Base-by-base conservation (phyloP, 441 rosid species). In the Kokia cookei region DNA sequence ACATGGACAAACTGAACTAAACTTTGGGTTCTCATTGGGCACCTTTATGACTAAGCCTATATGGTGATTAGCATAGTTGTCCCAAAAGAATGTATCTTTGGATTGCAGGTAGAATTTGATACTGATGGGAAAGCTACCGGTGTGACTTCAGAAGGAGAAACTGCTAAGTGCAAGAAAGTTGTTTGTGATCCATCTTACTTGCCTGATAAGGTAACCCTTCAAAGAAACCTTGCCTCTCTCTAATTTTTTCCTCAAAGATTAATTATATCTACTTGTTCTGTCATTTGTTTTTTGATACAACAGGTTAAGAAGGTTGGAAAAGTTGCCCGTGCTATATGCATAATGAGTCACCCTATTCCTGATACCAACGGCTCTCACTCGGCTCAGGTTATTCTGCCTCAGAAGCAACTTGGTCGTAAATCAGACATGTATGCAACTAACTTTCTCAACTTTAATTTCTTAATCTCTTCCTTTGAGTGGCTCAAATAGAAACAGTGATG, bases 291-390 rank as follows among this genome's bases (percentile, higher is more conserved):
- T 54, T 40, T 57, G 69, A 17, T 65, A 42, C 59, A 74, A 79
- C 84, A 90, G 92, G 90, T 87, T 37, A 65, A 79, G 81, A 88
- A 83, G 84, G 85, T 87, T 17, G 90, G 89, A 42, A 86, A 76
- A 82, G 94, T 90, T 50, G 81, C 86, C 37, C 86, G 93, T 72
- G 93, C 94, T 1, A 82, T 88, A 72, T 86, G 92, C 58, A 84
- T 90, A 75, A 87, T 88, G 91, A 90, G 87, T 79, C 93, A 90
- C 79, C 94, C 92, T 11, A 85, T 90, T 77, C 94, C 90, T 42
- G 79, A 82, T 79, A 88, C 89, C 69, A 80, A 83, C 2, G 83
- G 87, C 35, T 89, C 86, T 79, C 94, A 87, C 74, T 90, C 90
- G 3, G 87, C 76, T 48, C 94, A 90, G 78, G 87, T 88, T 81